Base-by-base conservation (phyloP, 2,329 filamentous ascomycete species). In the Myriosclerotinia curreyana region DNA sequence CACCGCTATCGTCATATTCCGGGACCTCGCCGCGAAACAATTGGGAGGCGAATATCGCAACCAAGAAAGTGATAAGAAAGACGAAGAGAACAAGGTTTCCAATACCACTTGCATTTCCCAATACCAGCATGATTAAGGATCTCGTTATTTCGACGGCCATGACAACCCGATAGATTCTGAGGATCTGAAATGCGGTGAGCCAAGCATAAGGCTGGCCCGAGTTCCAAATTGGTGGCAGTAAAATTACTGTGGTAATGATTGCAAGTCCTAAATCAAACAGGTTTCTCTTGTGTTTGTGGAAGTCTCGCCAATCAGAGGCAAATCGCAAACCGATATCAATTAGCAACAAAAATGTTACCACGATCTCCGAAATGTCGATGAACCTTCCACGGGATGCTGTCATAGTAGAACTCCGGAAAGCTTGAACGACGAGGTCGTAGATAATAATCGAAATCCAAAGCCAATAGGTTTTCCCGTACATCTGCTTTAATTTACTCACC, bases 81-180 rank as follows among this genome's bases (percentile, higher is more conserved):
- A 99, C 92, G 75, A 99, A 99, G 22, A 98, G 80, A 78, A 99
- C 96, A 66, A 99, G 80, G 74, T 99, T 99, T 48, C 90, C 84
- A 67, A 99, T 88, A 90, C 96, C 96, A 52, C 88, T 86, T 5
- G 92, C 89, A 74, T 98, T 98, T 66, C 95, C 90, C 66, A 99
- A 83, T 3, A 99, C 95, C 42, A 96, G 83, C 69, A 89, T 79
- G 73, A 99, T 95, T 61, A 99, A 83, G 68, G 92, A 89, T 67
- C 91, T 83, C 0, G 93, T 99, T 70, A 97, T 86, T 6, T 92
- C 88, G 50, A 99, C 86, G 20, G 92, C 92, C 71, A 98, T 78
- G 61, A 99, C 94, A 50, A 99, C 86, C 34, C 96, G 89, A 77
- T 99, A 99, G 28, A 90, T 89, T 72, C 96, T 86, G 65, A 98